Percentiles rank a stretch among this genome's conserved stretches.
phyloP scores from a whole-genome alignment of 352 stramenopile species.

The Phytophthora uliginosa region DNA sequence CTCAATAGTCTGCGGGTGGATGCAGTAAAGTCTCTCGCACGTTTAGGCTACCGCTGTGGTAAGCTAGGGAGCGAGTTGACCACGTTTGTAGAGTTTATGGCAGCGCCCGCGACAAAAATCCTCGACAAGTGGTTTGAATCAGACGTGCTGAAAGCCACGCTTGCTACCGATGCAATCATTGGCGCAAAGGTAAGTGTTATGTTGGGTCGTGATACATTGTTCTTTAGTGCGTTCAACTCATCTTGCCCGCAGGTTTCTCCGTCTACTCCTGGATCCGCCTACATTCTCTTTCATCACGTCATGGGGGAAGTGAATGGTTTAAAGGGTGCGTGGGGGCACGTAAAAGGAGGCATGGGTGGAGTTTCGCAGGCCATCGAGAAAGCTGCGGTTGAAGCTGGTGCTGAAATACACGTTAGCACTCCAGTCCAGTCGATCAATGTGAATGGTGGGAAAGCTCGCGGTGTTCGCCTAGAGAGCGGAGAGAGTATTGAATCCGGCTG shows the following conservation, averaged over 20 bases:
- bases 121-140: slow-evolving; percentile 94
- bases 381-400: slow-evolving; percentile 72
- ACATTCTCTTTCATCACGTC: slow-evolving; percentile 94
- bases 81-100: slow-evolving; percentile 92
- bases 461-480: slow-evolving; percentile 75
- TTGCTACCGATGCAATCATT: slow-evolving; percentile 94
- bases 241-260: slow-evolving; percentile 64
- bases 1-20: slow-evolving; percentile 63
- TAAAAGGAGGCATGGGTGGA: slow-evolving; percentile 91
- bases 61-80: slow-evolving; percentile 82
- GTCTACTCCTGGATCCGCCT: slow-evolving; percentile 88
- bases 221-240: not conserved
- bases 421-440: slow-evolving; percentile 76
- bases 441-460: slow-evolving; percentile 48
- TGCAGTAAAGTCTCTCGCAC: slow-evolving; percentile 71
- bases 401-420: slow-evolving; percentile 76
- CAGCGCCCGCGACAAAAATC: slow-evolving; percentile 86
- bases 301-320: slow-evolving; percentile 93
- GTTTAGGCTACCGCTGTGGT: slow-evolving; percentile 66
- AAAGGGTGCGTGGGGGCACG: slow-evolving; percentile 91
- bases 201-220: not conserved
- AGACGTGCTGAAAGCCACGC: slow-evolving; percentile 90
- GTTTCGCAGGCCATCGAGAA: slow-evolving; percentile 78
- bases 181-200: slow-evolving; percentile 73
- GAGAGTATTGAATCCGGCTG: slow-evolving; percentile 57